Conservation (phyloP, 73 alveolate genomes). For the Blepharisma stoltei region DNA sequence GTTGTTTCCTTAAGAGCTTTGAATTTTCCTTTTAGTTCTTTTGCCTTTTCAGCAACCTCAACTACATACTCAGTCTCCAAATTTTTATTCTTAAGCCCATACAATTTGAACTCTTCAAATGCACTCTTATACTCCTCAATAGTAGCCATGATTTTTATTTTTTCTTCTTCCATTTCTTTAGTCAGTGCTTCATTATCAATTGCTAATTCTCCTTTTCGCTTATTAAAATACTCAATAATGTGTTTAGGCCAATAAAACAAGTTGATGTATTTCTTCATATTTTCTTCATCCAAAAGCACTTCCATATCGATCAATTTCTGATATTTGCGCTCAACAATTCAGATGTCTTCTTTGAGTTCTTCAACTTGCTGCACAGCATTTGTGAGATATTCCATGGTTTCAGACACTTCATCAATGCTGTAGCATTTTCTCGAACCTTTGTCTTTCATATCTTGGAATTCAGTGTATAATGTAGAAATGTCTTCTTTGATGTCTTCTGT, state of each 20-base stretch:
- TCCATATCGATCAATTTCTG: constrained; percentile 51
- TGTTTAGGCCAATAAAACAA: constrained; percentile 12
- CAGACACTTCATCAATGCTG: constrained; percentile 25
- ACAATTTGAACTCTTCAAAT: constrained; percentile 13
- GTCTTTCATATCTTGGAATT: constrained; percentile 2
- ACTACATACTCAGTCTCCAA: constrained; percentile 50
- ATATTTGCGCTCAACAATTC: constrained; percentile 31
- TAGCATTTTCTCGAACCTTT: constrained; percentile 17
- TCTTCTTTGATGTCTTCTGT: constrained; percentile 28
- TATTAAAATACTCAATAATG: constrained; percentile 11
- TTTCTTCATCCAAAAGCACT: constrained; percentile 20
- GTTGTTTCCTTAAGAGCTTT: constrained; percentile 36
- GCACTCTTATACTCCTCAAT: constrained; percentile 28
- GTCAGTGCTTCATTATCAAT: constrained; percentile 26
- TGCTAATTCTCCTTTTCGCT: not conserved
- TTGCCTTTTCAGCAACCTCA: constrained; percentile 50
- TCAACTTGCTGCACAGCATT: constrained; percentile 34
- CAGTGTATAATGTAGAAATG: not conserved
- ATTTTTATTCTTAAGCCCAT: not conserved
- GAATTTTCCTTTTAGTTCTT: constrained; percentile 39
- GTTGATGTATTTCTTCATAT: constrained; percentile 10
- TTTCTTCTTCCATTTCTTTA: constrained; percentile 47
- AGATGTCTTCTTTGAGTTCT: constrained; percentile 37
- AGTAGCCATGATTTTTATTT: constrained; percentile 34
- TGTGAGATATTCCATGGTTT: constrained; percentile 20